phyloP scores from a whole-genome alignment of 2,329 filamentous ascomycete genomes.

The Calonectria montana region DNA sequence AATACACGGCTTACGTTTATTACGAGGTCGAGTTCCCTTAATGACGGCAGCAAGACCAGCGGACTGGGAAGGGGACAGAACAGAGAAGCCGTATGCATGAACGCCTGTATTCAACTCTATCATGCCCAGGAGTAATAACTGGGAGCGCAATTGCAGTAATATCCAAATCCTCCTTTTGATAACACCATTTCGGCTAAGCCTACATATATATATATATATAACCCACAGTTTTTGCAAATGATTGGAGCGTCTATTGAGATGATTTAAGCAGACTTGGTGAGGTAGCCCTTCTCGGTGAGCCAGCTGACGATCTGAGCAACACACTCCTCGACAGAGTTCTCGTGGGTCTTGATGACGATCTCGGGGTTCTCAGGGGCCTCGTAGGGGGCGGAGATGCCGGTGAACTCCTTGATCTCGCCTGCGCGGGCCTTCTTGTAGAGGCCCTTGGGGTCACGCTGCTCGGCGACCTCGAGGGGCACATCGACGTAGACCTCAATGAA shows the following conservation, averaged over 20 bases:
- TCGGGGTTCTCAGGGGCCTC: conserved; percentile 89
- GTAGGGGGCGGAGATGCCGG: conserved; percentile 94
- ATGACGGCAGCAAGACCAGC: conserved; percentile 19
- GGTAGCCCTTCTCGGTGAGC: conserved; percentile 73
- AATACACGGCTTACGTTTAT: conserved; percentile 97
- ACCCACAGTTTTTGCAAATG: conserved; percentile 7
- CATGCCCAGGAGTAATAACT: conserved; percentile 37
- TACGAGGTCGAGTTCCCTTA: conserved; percentile 87
- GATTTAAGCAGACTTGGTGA: conserved; percentile 45
- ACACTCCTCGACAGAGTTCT: conserved; percentile 88
- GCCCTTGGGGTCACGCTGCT: conserved; percentile 96
- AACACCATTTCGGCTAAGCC: conserved; percentile 19
- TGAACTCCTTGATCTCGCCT: conserved; percentile 97
- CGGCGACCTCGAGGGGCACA: conserved; percentile 89
- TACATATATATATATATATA: conserved; percentile 29
- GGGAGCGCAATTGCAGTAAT: conserved; percentile 41
- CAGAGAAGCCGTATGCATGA: conserved; percentile 34
- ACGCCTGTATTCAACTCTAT: conserved; percentile 46
- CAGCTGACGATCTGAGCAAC: conserved; percentile 87
- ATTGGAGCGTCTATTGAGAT: not conserved
- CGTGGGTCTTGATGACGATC: conserved; percentile 85
- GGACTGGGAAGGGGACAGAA: conserved; percentile 11
- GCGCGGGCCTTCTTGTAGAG: conserved; percentile 96
- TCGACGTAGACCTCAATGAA: conserved; percentile 97
- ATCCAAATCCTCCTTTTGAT: conserved; percentile 37